Evolutionary conservation across 179 eudicot species (phyloP).

Genomic region (Spinacia oleracea): DNA sequence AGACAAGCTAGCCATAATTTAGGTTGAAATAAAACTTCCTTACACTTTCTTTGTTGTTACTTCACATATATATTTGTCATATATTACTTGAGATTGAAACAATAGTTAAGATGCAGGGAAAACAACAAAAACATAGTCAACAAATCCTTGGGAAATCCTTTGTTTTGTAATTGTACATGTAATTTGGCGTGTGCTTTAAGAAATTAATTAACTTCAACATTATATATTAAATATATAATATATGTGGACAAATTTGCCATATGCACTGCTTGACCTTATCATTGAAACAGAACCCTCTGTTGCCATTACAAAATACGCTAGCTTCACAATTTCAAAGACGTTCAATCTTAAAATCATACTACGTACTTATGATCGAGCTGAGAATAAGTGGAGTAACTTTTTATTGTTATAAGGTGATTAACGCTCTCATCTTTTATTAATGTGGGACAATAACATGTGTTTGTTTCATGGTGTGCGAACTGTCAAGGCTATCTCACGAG

Average conservation of each 20-base stretch:
- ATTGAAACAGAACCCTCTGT: neutral
- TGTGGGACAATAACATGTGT: no score
- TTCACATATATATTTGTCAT: conserved; percentile 12
- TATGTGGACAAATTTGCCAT: conserved; percentile 7
- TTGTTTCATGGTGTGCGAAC: no score
- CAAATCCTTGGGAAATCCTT: neutral
- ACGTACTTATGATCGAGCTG: no score
- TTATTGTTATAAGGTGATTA: no score
- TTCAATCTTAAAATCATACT: no score
- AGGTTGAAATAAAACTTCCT: conserved; percentile 6
- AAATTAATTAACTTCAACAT: conserved; percentile 5
- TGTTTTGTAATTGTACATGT: neutral
- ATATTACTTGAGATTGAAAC: neutral
- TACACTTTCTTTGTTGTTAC: conserved; percentile 18
- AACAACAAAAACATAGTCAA: conserved; percentile 25
- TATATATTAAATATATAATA: no score
- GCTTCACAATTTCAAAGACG: no score
- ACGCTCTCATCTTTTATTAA: no score
- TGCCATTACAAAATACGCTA: no score
- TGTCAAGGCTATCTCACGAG: no score
- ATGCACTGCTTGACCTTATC: neutral
- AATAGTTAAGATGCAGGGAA: neutral
- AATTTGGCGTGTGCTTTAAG: conserved; percentile 7
- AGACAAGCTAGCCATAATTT: conserved; percentile 25
- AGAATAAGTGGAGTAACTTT: no score